Evolutionary conservation across 2,329 filamentous ascomycete species (phyloP).

Genomic region (Arachnomyces sp.): DNA sequence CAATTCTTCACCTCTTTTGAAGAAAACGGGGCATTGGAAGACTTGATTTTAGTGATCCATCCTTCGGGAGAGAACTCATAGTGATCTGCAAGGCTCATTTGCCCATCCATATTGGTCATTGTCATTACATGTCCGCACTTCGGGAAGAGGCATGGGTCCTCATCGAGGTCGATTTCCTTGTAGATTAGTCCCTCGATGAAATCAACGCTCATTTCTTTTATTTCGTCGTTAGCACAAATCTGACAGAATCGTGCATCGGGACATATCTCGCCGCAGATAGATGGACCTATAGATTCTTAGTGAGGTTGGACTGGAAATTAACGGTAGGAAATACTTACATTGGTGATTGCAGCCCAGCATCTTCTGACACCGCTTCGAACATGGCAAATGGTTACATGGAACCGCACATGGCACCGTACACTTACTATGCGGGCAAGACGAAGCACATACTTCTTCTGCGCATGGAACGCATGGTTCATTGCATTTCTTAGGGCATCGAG

Average conservation of each 20-base stretch:
- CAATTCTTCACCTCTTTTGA: conserved; percentile 45
- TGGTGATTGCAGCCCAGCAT: conserved; percentile 51
- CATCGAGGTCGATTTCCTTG: conserved; percentile 48
- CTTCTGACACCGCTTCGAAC: conserved; percentile 50
- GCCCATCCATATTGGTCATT: conserved; percentile 51
- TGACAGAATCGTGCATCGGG: conserved; percentile 49
- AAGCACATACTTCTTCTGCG: conserved; percentile 46
- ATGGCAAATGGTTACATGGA: conserved; percentile 60
- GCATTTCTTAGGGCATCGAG: conserved; percentile 48
- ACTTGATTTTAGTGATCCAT: conserved; percentile 17
- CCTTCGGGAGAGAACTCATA: conserved; percentile 21
- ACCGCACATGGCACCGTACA: conserved; percentile 55
- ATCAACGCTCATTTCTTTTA: conserved; percentile 47
- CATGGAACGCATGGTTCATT: conserved; percentile 55
- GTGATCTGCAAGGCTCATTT: conserved; percentile 43
- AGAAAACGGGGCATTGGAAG: conserved; percentile 41
- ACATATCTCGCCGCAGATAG: conserved; percentile 57
- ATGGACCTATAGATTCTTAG: conserved; percentile 32
- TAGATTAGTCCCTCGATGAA: conserved; percentile 49
- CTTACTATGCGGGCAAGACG: conserved; percentile 45
- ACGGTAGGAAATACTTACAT: conserved; percentile 28
- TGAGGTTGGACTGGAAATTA: no score
- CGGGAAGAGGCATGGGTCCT: conserved; percentile 54
- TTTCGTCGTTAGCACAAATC: conserved; percentile 36
- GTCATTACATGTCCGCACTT: conserved; percentile 58